Percentiles rank a stretch among this genome's conserved stretches.
Conservation (phyloP, 2,329 filamentous ascomycete species). For the Parafenestella ontariensis region DNA sequence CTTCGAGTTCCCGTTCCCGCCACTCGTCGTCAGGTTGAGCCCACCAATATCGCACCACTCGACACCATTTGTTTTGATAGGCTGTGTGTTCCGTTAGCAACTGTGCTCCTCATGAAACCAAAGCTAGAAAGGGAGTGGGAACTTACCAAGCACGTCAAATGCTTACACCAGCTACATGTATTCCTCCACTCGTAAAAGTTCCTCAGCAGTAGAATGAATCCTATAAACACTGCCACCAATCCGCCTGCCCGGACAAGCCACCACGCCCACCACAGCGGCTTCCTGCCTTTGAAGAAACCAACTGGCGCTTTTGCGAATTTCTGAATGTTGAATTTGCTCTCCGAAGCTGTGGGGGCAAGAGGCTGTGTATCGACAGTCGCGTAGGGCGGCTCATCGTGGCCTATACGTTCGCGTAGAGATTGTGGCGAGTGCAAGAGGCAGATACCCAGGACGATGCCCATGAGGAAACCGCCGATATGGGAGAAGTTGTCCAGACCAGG, state of each 20-base stretch:
- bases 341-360: conserved; percentile 20
- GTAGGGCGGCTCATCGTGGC: conserved; percentile 73
- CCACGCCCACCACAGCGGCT: conserved; percentile 97
- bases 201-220: conserved; percentile 84
- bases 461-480: conserved; percentile 94
- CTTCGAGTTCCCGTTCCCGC: conserved; percentile 1
- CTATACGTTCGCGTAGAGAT: conserved; percentile 75
- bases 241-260: conserved; percentile 84
- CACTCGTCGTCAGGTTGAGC: conserved; percentile 30
- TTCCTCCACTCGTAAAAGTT: conserved; percentile 87
- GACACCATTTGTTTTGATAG: conserved; percentile 31
- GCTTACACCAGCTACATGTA: conserved; percentile 91
- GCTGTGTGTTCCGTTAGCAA: conserved; percentile 16
- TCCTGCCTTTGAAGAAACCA: conserved; percentile 89
- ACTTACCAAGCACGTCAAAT: conserved; percentile 90
- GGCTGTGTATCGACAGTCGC: conserved; percentile 62
- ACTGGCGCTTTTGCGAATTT: conserved; percentile 59
- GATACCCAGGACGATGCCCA: conserved; percentile 86
- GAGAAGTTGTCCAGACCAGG: conserved; percentile 97
- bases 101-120: background rate
- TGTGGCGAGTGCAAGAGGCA: conserved; percentile 90
- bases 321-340: conserved; percentile 34
- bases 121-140: background rate
- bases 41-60: conserved; percentile 48
- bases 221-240: conserved; percentile 79